Evolutionary conservation across 2,329 filamentous ascomycete genomes (phyloP).

Genomic region (Aureobasidium sp.): DNA sequence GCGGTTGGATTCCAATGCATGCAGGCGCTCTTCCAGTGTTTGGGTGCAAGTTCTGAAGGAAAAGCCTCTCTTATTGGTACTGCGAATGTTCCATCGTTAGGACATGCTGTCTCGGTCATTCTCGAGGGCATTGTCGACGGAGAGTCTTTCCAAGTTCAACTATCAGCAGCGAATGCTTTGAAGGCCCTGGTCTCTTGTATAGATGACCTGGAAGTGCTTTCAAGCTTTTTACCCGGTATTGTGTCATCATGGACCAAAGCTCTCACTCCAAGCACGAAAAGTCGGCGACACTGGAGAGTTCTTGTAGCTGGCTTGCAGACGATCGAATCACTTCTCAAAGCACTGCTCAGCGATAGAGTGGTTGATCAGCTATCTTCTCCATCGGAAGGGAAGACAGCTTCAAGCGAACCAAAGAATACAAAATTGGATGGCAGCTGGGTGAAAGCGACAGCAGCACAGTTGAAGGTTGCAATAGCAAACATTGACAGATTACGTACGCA

Average conservation of each 20-base stretch:
- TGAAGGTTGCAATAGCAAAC: conserved; percentile 73
- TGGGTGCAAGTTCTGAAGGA: conserved; percentile 44
- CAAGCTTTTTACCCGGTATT: conserved; percentile 80
- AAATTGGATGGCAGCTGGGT: conserved; percentile 53
- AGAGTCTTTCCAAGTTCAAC: conserved; percentile 59
- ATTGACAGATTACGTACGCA: conserved; percentile 69
- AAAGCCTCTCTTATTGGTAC: conserved; percentile 46
- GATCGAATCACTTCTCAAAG: conserved; percentile 19
- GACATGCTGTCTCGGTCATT: conserved; percentile 73
- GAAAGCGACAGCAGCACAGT: conserved; percentile 68
- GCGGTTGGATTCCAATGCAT: conserved; percentile 65
- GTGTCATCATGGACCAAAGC: conserved; percentile 74
- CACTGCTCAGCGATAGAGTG: conserved; percentile 14
- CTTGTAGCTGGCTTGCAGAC: conserved; percentile 38
- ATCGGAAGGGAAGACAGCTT: conserved; percentile 27
- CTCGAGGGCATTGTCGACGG: conserved; percentile 65
- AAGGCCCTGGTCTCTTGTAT: conserved; percentile 56
- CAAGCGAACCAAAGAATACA: background rate
- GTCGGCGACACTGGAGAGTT: conserved; percentile 54
- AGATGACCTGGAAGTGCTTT: conserved; percentile 65
- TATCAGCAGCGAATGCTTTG: conserved; percentile 61
- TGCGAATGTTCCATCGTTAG: conserved; percentile 66
- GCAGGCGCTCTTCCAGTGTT: conserved; percentile 54
- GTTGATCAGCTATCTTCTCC: conserved; percentile 21
- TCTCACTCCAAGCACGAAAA: conserved; percentile 60